phyloP scores from a whole-genome alignment of 129 eudicot species.

The Rutidosis leptorrhynchoides region DNA sequence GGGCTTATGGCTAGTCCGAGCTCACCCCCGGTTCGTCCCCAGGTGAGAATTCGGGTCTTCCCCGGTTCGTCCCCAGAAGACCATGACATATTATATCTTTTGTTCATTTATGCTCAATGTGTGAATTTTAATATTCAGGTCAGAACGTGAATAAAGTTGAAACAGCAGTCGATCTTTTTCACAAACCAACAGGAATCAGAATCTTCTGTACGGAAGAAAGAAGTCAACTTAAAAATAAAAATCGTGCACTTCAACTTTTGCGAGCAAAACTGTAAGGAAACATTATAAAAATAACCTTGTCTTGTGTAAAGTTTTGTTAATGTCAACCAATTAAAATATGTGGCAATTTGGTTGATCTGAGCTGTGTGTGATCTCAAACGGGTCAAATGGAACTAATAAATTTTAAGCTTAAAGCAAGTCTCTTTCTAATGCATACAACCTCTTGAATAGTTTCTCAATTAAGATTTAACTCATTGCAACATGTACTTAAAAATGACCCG shows the following conservation, averaged over 20 bases:
- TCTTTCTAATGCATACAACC: no score
- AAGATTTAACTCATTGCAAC: background rate
- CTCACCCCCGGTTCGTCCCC: no score
- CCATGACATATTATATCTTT: no score
- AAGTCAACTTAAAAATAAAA: slow-evolving; percentile 76
- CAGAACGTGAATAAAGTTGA: slow-evolving; percentile 99
- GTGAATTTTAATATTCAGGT: slow-evolving; percentile 48
- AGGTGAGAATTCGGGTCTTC: no score
- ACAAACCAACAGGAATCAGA: slow-evolving; percentile 98
- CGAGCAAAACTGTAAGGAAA: slow-evolving; percentile 89
- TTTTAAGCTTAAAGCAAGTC: no score
- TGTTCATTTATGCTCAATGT: slow-evolving; percentile 1
- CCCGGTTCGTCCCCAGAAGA: no score
- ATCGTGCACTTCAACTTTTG: slow-evolving; percentile 77
- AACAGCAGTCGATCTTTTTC: slow-evolving; percentile 94
- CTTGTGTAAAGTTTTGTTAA: background rate
- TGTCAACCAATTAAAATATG: background rate
- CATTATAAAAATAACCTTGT: background rate
- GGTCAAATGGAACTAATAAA: no score
- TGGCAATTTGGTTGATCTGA: background rate
- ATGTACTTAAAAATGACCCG: background rate
- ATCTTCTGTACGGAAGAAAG: slow-evolving; percentile 99
- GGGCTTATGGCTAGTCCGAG: no score
- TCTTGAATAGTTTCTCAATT: no score
- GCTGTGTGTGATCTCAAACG: no score